Conservation (phyloP, 2,329 filamentous ascomycete genomes). For the Aspergillus versicolor region DNA sequence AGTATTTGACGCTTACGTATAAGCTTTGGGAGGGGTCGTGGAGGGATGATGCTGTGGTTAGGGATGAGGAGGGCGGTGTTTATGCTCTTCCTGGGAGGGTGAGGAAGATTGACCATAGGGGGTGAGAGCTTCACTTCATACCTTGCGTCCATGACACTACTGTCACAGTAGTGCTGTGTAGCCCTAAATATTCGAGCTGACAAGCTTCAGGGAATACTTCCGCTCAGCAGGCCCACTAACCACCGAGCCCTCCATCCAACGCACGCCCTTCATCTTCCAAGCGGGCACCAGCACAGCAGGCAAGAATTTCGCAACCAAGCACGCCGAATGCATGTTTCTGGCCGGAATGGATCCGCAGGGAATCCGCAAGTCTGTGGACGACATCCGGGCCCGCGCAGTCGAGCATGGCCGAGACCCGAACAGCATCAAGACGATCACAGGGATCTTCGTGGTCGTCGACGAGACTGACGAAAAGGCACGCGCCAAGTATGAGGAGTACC, state of each 20-base stretch:
- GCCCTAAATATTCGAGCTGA: background rate
- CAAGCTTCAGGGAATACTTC: conserved; percentile 7
- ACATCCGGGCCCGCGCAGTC: background rate
- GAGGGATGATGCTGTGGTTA: conserved; percentile 36
- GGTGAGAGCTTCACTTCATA: background rate
- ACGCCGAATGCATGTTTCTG: conserved; percentile 3
- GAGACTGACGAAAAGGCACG: conserved; percentile 42
- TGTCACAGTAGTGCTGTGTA: too few species aligned
- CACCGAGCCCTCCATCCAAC: background rate
- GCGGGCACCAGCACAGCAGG: background rate
- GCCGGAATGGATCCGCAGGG: background rate
- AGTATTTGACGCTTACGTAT: conserved; percentile 42
- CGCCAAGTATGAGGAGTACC: conserved; percentile 39
- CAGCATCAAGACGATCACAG: conserved; percentile 41
- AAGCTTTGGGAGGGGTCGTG: conserved; percentile 54
- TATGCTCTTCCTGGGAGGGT: background rate
- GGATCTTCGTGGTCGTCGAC: conserved; percentile 42
- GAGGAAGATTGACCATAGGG: background rate
- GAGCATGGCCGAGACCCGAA: conserved; percentile 35
- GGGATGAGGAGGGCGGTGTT: background rate
- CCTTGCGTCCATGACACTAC: too few species aligned
- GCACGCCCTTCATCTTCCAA: conserved; percentile 6
- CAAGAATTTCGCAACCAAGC: background rate
- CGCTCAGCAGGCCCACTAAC: background rate
- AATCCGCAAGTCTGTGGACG: background rate